Conservation (phyloP, 202 grass and related monocot genomes). For the Sporobolus alterniflorus region DNA sequence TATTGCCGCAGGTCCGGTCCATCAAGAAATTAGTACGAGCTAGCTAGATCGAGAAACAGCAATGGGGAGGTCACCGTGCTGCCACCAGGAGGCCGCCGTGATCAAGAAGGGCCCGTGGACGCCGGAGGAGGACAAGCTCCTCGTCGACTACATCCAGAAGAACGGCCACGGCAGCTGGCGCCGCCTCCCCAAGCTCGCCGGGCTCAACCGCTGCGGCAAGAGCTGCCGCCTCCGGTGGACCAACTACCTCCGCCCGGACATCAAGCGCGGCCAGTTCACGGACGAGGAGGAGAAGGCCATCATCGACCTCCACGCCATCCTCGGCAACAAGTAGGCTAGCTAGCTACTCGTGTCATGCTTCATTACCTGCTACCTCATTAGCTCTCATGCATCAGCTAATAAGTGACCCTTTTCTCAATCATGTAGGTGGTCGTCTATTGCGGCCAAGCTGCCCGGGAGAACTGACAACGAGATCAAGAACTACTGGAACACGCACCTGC, state of each 20-base stretch:
- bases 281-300: constrained; percentile 91
- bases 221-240: constrained; percentile 99
- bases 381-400: no score
- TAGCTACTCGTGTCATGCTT: no score
- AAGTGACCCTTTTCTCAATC: no score
- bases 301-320: constrained; percentile 79
- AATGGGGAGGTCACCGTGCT: constrained; percentile 90
- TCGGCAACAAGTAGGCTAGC: constrained; percentile 76
- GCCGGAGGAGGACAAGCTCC: constrained; percentile 77
- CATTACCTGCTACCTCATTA: no score
- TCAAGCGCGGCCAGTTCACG: constrained; percentile 85
- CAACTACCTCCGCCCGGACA: constrained; percentile 95
- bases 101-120: constrained; percentile 96
- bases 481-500: constrained; percentile 96
- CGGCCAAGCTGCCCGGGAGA: constrained; percentile 67
- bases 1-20: background rate
- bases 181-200: constrained; percentile 81
- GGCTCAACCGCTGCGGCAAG: constrained; percentile 92
- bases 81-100: constrained; percentile 68
- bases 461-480: constrained; percentile 99
- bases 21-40: background rate
- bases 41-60: background rate
- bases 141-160: constrained; percentile 67
- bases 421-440: constrained; percentile 85
- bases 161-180: constrained; percentile 90